Base-by-base conservation (phyloP, 345 rosid genomes). In the Hypericum androsaemum region DNA sequence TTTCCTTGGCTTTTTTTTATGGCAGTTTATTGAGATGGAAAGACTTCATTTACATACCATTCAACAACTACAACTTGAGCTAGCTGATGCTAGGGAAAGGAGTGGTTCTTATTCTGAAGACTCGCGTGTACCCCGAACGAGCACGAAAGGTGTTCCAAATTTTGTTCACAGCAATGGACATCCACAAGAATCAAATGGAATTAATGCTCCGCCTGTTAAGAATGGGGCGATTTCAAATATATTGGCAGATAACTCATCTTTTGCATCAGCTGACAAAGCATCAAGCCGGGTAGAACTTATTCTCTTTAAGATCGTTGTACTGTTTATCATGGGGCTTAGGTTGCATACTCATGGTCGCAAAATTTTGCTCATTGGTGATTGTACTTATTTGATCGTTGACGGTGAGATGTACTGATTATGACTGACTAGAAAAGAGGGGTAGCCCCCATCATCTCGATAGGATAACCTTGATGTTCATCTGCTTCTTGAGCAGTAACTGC, bases 21-120 rank as follows among this genome's bases (percentile, higher is more conserved):
- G 56, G 62, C 78, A 92, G 99, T 77, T 88, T 73, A 74, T 71
- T 7, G 98, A 92, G 67, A 78, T 87, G 82, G 98, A 90, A 79
- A 78, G 96, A 67, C 61, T 77, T 66, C 96, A 88, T 71, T 37
- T 74, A 66, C 95, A 81, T 72, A 63, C 88, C 54, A 68, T 92
- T 43, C 94, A 88, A 56, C 98, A 88, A 56, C 97, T 88, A 71
- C 97, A 86, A 56, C 65, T 68, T 65, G 88, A 88, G 69, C 72
- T 88, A 63, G 85, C 87, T 57, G 88, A 80, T 65, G 72, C 70
- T 10, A 88, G 78, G 65, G 95, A 78, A 64, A 82, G 83, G 60
- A 73, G 65, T 62, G 77, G 87, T 38, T 59, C 87, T 43, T 78
- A 64, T 39, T n/a, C 85, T 10, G 85, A 77, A 41, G 85, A 86